These are phyloP conservation scores for Eucalyptus brandiana DNA, from an alignment of 345 rosid species.

Conservation along the genomic window DNA sequence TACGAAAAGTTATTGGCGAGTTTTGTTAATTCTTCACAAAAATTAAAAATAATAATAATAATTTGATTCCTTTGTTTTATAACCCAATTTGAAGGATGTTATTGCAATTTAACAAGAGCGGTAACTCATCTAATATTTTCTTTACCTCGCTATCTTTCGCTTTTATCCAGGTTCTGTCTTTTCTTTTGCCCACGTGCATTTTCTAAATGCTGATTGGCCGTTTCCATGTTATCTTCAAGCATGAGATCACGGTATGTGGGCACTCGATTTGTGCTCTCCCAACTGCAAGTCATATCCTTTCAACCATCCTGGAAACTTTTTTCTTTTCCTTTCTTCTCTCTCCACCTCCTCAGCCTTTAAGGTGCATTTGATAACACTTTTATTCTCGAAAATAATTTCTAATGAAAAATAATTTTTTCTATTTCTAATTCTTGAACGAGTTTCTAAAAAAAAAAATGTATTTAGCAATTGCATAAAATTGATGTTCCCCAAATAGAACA, in stretches of 20 bases:
- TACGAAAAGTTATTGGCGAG: neutral
- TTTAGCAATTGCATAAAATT: too few relatives aligned
- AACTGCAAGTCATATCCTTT: neutral
- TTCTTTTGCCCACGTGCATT: neutral
- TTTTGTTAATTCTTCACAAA: neutral
- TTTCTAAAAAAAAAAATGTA: accelerated
- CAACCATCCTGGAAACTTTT: neutral
- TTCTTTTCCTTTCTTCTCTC: neutral
- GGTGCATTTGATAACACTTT: accelerated
- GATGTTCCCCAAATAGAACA: too few relatives aligned
- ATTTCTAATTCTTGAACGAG: too few relatives aligned
- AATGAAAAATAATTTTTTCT: accelerated
- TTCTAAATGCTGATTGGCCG: neutral
- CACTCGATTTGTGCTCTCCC: neutral
- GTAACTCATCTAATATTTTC: neutral
- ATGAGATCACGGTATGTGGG: neutral
- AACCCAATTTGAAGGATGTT: neutral
- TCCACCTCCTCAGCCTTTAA: too few relatives aligned
- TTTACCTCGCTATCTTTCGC: neutral
- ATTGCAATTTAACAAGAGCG: neutral
- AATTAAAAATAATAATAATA: neutral
- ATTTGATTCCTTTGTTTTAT: neutral
- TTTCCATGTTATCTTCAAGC: neutral
- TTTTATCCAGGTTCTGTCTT: neutral
- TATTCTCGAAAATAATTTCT: too few relatives aligned